Evolutionary conservation across 148 eudicot species (phyloP).

Genomic region (Silene uniflora): DNA sequence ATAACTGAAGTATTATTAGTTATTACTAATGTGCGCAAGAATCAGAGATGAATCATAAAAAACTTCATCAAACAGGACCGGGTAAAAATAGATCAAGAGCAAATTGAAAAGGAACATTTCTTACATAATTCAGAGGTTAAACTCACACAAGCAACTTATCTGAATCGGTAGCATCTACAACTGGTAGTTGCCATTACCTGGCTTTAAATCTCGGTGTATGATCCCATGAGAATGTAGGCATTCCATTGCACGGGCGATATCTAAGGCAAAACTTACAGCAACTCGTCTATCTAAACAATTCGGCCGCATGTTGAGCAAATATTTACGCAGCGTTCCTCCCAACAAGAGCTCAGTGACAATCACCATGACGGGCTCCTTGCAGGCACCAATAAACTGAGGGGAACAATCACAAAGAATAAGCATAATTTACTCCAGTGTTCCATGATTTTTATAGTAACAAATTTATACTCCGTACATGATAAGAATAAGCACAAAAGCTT

Average conservation of each 20-base stretch:
- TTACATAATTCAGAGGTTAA: not conserved
- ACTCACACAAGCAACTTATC: not conserved
- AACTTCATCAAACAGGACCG: not conserved
- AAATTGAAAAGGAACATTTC: not conserved
- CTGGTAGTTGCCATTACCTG: slow-evolving; percentile 27
- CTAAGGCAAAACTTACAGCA: slow-evolving; percentile 43
- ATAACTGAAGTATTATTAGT: not conserved
- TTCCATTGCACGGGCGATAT: slow-evolving; percentile 48
- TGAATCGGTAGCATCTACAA: not conserved
- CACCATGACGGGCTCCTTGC: slow-evolving; percentile 49
- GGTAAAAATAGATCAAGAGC: not conserved
- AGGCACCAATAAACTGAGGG: slow-evolving; percentile 48
- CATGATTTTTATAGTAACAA: not conserved
- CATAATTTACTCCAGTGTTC: not conserved
- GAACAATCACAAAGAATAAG: slow-evolving; percentile 16
- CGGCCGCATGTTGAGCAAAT: slow-evolving; percentile 38
- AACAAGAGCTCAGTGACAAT: slow-evolving; percentile 45
- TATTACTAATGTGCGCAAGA: not conserved
- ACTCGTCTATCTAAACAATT: slow-evolving; percentile 33
- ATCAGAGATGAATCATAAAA: not conserved
- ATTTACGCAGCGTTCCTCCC: slow-evolving; percentile 46
- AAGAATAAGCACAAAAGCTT: not conserved
- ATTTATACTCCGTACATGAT: not conserved
- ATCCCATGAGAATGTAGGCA: slow-evolving; percentile 47
- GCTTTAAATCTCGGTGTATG: slow-evolving; percentile 52